Base-by-base conservation (phyloP, 352 stramenopile genomes). In the Blastocystis sp. region DNA sequence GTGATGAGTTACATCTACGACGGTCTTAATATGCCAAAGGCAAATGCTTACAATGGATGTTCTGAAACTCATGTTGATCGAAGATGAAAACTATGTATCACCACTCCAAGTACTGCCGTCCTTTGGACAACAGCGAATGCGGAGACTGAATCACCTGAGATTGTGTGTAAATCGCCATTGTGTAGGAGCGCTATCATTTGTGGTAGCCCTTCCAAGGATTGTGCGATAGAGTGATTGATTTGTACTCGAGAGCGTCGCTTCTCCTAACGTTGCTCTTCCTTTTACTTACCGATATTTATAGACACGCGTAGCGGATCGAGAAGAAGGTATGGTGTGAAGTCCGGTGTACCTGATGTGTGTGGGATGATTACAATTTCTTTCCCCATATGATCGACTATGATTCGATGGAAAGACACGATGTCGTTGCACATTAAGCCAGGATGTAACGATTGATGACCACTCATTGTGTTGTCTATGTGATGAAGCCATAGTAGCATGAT, bases 331-430 rank as follows among this genome's bases (percentile, higher is more conserved):
- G 20, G 30, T 45, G 20, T 73, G 63, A 73, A 47, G 8, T 18
- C 24, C 41, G 20, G 13, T 59, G 13, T 59, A 69, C 69, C 53
- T 85, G 43, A 65, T 63, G 39, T 89, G 2, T 39, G 53, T 89
- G 78, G 78, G 63, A 79, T 89, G 78, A 89, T 89, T 89, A 89
- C 37, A 78, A 89, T 89, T 59, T 89, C 78, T 89, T 89, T 89
- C 78, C 78, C 78, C 78, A 56, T 79, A 89, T 89, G 78, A 89
- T 89, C 78, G 78, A 89, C 78, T 76, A 41, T 89, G 78, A 89
- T 89, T 89, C 78, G 26, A 89, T 89, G 20, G 66, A 89, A 79
- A 79, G 66, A 89, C 39, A 73, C 26, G 45, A 64, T 89, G 50
- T 79, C 66, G 43, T n/a, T 89, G 45, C 78, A 79, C 66, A 39